Percentiles rank a stretch among this genome's conserved stretches.
These are phyloP conservation scores for Scheffersomyces stambukii DNA, from an alignment of 1,139 yeast genomes.

Conservation along the genomic window DNA sequence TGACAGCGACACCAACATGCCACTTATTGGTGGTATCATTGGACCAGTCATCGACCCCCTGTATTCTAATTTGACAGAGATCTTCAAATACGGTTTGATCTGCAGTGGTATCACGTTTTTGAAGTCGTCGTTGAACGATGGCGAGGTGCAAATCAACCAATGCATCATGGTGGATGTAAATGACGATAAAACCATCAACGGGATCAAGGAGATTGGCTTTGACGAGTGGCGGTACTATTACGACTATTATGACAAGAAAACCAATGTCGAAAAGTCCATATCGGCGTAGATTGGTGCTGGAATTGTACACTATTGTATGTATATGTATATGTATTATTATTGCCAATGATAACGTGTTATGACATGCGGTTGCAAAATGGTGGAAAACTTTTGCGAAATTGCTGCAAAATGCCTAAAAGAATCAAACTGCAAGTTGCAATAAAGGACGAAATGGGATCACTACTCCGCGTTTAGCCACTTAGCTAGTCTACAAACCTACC, in stretches of 20 bases:
- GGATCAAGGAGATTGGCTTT: conserved; percentile 43
- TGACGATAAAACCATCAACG: conserved; percentile 32
- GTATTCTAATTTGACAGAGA: conserved; percentile 52
- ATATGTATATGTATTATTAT: too few species aligned
- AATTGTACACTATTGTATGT: too few species aligned
- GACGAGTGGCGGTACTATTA: conserved; percentile 37
- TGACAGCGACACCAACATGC: conserved; percentile 1
- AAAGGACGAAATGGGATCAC: too few species aligned
- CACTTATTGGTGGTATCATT: conserved; percentile 49
- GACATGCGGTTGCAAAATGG: too few species aligned
- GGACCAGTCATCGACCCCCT: conserved; percentile 56
- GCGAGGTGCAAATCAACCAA: conserved; percentile 22
- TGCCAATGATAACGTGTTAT: too few species aligned
- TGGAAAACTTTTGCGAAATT: too few species aligned
- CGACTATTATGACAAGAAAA: conserved; percentile 32
- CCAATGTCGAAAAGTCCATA: conserved; percentile 5
- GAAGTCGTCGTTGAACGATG: conserved; percentile 32
- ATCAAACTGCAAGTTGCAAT: too few species aligned
- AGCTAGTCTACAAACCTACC: too few species aligned
- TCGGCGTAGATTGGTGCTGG: too few species aligned
- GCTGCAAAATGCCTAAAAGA: too few species aligned
- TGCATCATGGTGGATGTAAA: conserved; percentile 39
- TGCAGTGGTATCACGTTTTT: conserved; percentile 57
- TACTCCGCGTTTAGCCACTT: too few species aligned
- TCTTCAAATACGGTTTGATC: conserved; percentile 53